Evolutionary conservation across 2,329 filamentous ascomycete genomes (phyloP), one percentile per base, ranked within the genome.

Genomic region (Fusarium agapanthi): DNA sequence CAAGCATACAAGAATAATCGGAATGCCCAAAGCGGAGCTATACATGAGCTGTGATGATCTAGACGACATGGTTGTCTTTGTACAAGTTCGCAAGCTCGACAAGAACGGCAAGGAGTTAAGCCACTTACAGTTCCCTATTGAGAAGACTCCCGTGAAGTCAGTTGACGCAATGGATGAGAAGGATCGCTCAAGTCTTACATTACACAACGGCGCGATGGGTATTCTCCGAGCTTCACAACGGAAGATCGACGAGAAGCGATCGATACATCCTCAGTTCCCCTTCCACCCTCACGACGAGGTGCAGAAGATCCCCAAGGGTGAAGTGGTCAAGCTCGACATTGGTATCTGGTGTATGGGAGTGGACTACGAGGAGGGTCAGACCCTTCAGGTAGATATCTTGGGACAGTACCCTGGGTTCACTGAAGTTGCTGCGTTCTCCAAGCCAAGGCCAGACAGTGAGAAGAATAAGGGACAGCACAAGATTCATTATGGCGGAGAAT

Each of bases 31-130:
- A 26, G 66, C 58, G 10, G 70, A 73, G 12, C 47, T 73, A 0
- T 73, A 73, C 28, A 71, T 73, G 70, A 73, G 70, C 24, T 71
- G 73, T 3, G 63, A 72, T 15, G 73, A 63, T 9, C 37, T 63
- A 28, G 63, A 67, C 2, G 65, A 67, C 1, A 68, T 67, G 65
- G 63, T 67, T 4, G 41, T 67, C 1, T 67, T 67, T 26, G 43
- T 66, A 5, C 65, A 67, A 30, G 41, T 67, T 12, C 64, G 65
- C 10, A 67, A 67, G 55, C 41, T 67, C 3, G 65, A 67, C 20
- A 62, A 68, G 26, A 18, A 44, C 1, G 65, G 65, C 41, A 67
- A 62, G 6, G 65, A 67, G 32, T 41, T 67, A 7, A 68, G 64
- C 16, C 65, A 67, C 34, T 38, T 67, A 3, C 65, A 67, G 20